These are phyloP conservation scores for Agrostemma githago DNA, from an alignment of 148 eudicot genomes.

Conservation along the genomic window DNA sequence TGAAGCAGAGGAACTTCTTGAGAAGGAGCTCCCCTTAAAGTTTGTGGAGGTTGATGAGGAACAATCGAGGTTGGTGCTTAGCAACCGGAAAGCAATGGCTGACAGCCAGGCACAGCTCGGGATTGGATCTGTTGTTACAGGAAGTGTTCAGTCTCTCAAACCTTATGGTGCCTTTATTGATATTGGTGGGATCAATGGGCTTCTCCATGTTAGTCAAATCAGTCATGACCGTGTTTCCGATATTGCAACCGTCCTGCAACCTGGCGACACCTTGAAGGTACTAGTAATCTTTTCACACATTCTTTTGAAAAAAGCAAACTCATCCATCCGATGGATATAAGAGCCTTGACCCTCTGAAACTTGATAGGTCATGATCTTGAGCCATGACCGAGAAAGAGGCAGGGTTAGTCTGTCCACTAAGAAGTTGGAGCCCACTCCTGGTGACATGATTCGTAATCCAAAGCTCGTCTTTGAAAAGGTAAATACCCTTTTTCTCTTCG, in stretches of 20 bases:
- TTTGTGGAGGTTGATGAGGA: conserved; percentile 97
- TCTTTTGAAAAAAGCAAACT: neutral
- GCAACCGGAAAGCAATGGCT: conserved; percentile 94
- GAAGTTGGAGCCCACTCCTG: conserved; percentile 98
- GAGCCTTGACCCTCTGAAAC: conserved; percentile 3
- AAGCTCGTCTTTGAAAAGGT: conserved; percentile 98
- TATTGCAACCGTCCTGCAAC: conserved; percentile 88
- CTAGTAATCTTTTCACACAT: conserved; percentile 2
- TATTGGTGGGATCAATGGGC: conserved; percentile 96
- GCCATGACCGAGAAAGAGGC: conserved; percentile 98
- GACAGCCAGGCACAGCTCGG: conserved; percentile 96
- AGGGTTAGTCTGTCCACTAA: conserved; percentile 95
- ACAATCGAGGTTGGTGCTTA: conserved; percentile 71
- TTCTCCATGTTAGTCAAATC: conserved; percentile 95
- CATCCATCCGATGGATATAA: neutral
- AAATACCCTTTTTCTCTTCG: conserved; percentile 4
- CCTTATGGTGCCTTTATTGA: conserved; percentile 99
- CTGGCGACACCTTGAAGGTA: conserved; percentile 94
- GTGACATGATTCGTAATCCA: conserved; percentile 98
- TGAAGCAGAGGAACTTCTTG: conserved; percentile 74
- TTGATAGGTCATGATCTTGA: conserved; percentile 84
- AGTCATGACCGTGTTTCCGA: conserved; percentile 94
- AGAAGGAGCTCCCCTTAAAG: conserved; percentile 76
- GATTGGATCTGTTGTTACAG: conserved; percentile 87
- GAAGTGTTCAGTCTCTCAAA: conserved; percentile 90